phyloP scores from a whole-genome alignment of 305 asterid species.

The Salvia sclarea region DNA sequence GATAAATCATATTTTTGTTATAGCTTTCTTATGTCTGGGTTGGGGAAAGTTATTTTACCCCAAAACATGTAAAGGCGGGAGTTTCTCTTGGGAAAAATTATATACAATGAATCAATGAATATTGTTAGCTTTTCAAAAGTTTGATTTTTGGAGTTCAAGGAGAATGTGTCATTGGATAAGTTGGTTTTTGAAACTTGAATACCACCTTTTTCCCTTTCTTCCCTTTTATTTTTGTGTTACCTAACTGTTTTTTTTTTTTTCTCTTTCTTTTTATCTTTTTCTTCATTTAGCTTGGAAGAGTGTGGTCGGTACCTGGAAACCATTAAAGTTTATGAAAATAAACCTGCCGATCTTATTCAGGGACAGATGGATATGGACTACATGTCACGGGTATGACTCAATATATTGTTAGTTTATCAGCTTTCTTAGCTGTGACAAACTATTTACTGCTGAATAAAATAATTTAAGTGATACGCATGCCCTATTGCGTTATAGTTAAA shows the following conservation, averaged over 20 bases:
- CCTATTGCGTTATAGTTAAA: slow-evolving; percentile 51
- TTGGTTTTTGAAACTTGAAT: neutral
- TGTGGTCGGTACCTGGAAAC: slow-evolving; percentile 98
- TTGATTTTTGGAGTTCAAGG: neutral
- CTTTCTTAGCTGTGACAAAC: neutral
- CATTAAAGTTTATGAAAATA: slow-evolving; percentile 89
- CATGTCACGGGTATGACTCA: slow-evolving; percentile 70
- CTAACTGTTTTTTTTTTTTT: slow-evolving; percentile 13
- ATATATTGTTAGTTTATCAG: slow-evolving; percentile 16
- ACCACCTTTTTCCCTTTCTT: too few species aligned
- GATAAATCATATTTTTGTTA: slow-evolving; percentile 9
- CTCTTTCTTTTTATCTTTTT: neutral
- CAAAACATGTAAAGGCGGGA: slow-evolving; percentile 3
- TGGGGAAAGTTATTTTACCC: neutral
- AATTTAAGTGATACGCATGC: slow-evolving; percentile 10
- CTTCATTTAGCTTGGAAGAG: slow-evolving; percentile 76
- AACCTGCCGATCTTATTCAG: slow-evolving; percentile 95
- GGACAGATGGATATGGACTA: slow-evolving; percentile 98
- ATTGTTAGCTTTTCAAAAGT: neutral
- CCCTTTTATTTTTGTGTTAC: neutral
- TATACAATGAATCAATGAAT: neutral
- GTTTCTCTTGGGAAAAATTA: neutral
- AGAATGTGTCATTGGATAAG: neutral
- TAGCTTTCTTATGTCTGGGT: slow-evolving; percentile 1
- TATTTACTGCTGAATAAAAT: neutral